Evolutionary conservation across 2,329 filamentous ascomycete genomes (phyloP), one percentile per base, ranked within the genome.

Genomic region (Arthrobotrys pseudoclavata): DNA sequence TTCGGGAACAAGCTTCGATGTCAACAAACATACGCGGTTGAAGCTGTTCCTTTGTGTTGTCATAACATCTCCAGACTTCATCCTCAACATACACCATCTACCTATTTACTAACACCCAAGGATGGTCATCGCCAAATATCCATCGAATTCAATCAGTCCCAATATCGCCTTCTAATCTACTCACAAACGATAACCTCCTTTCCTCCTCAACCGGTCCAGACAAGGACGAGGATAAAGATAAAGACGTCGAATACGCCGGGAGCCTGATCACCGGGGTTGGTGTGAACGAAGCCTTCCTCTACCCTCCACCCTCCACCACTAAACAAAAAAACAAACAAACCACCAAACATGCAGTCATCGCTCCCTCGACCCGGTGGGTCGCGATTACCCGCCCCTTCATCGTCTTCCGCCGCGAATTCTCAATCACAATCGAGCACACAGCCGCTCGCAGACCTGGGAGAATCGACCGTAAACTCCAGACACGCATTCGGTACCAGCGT

Each of bases 281-380:
- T n/a, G 37, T 68, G 52, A 77, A 77, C 29, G 74, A 77, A 34
- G 50, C 60, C 10, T 68, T 62, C 45, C 68, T 47, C 37, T n/a
- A 26, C 1, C 18, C 18, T 9, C 26, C 20, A 18, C 10, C 10
- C 18, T 13, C 6, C 52, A 3, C 22, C 13, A 40, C 53, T 24
- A 15, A 45, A 69, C 50, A 40, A 66, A 60, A 20, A n/a, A n/a
- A n/a, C n/a, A n/a, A n/a, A 48, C 34, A 57, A 69, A 48, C 7
- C 15, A 62, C 53, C 64, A 26, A 3, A 42, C 20, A 77, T 77
- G 74, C 67, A 77, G 7, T 77, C 74, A 26, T 77, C 74, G n/a
- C 53, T 77, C 22, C 74, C 74, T 42, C 74, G 74, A 67, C 74
- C 74, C n/a, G 74, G 74, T n/a, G 74, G 74, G 74, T 77, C 74